These are phyloP conservation scores for Lithospermum erythrorhizon DNA, from an alignment of 257 asterid genomes.

Conservation along the genomic window DNA sequence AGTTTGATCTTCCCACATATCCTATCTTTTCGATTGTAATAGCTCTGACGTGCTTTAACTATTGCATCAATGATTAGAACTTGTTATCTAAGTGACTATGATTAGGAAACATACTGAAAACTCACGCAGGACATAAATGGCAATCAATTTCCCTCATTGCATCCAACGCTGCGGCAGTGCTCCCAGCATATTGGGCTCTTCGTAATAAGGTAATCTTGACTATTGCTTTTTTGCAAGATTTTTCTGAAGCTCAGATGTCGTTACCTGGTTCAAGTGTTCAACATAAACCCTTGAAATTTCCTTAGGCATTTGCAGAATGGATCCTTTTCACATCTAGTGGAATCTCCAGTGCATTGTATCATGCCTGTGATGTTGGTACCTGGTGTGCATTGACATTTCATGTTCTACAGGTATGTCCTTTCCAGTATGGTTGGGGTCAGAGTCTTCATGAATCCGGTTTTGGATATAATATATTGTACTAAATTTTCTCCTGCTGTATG, in stretches of 20 bases:
- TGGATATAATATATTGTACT: background rate
- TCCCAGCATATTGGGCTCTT: constrained; percentile 94
- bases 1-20: too few relatives aligned
- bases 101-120: constrained; percentile 33
- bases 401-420: constrained; percentile 64
- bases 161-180: constrained; percentile 89
- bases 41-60: background rate
- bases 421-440: background rate
- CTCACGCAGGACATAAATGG: constrained; percentile 63
- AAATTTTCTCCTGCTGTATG: background rate
- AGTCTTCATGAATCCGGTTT: background rate
- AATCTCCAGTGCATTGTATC: constrained; percentile 82
- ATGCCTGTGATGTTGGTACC: constrained; percentile 94
- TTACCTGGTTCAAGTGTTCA: background rate
- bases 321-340: constrained; percentile 89
- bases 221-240: background rate
- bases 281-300: constrained; percentile 5
- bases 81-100: constrained; percentile 12
- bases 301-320: constrained; percentile 97
- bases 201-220: constrained; percentile 59
- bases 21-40: background rate
- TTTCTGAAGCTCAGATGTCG: background rate
- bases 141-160: constrained; percentile 85
- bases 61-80: constrained; percentile 6
- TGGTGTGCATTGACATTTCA: constrained; percentile 74